Evolutionary conservation across 129 eudicot genomes (phyloP).

Genomic region (sunflower (Helianthus annuus)): HanXRQr2.0-SUNRISE NC_035447.2:159115117-159115616

Average conservation of each 20-base stretch:
- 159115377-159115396: constrained; percentile 29
- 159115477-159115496: constrained; percentile 50
- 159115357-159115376: constrained; percentile 46
- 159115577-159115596: constrained; percentile 9
- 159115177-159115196: constrained; percentile 92
- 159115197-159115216: constrained; percentile 60
- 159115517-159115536: constrained; percentile 7
- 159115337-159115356: constrained; percentile 44
- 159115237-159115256: constrained; percentile 89
- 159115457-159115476: constrained; percentile 45
- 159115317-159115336: constrained; percentile 36
- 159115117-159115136: constrained; percentile 67
- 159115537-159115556: constrained; percentile 25
- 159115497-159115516: constrained; percentile 13
- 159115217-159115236: constrained; percentile 78
- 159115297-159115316: constrained; percentile 35
- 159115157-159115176: constrained; percentile 84
- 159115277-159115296: constrained; percentile 68
- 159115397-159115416: constrained; percentile 62
- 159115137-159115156: constrained; percentile 87
- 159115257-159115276: constrained; percentile 78
- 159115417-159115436: constrained; percentile 89
- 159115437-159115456: constrained; percentile 39
- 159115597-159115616: constrained; percentile 10
- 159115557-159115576: background rate